Evolutionary conservation across 106 monocot species (phyloP), one percentile per base, ranked within the genome.

Genomic region (Dendrobium huoshanense): DNA sequence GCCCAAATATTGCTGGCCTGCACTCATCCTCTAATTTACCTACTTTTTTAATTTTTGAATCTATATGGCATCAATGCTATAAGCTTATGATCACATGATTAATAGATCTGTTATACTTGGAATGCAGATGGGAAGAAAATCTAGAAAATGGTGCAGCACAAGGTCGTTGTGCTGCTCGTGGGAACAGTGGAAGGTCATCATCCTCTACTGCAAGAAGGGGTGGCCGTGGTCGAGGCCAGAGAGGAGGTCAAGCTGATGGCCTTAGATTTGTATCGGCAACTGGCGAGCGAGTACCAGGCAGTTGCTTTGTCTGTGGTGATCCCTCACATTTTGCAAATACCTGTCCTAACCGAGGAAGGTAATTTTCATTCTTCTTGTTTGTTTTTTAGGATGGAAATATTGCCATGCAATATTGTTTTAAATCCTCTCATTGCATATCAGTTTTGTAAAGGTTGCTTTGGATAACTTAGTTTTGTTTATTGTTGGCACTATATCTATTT

Each of bases 291-390:
- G 80, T 92, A 25, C 79, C 88, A 33, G 89, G 86, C 19, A 84
- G 88, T 68, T 96, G 96, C 80, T 96, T 78, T 72, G 72, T 83
- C 37, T 96, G 96, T 77, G 94, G 94, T 24, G 90, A 94, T 83
- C 90, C 94, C n/a, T 90, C 94, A 29, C 96, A 96, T 75, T 96
- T 94, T 75, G 96, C 96, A 37, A 96, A 96, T 83, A 85, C 77
- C 29, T 96, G 96, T 75, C 96, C 94, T 1, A 86, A 77, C 75
- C 81, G 87, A 48, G 85, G 83, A 79, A 80, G 70, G 13, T 19
- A 4, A 20, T 16, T 13, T 27, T 9, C 61, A 64, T 40, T 15
- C 22, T 68, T 29, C 24, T 68, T 68, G 7, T 68, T 61, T 61
- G 19, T 61, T 31, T 70, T 70, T 13, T 70, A 0, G 37, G 0